phyloP scores from a whole-genome alignment of 805 yeast genomes.

The Yamadazyma phyllophila region DNA sequence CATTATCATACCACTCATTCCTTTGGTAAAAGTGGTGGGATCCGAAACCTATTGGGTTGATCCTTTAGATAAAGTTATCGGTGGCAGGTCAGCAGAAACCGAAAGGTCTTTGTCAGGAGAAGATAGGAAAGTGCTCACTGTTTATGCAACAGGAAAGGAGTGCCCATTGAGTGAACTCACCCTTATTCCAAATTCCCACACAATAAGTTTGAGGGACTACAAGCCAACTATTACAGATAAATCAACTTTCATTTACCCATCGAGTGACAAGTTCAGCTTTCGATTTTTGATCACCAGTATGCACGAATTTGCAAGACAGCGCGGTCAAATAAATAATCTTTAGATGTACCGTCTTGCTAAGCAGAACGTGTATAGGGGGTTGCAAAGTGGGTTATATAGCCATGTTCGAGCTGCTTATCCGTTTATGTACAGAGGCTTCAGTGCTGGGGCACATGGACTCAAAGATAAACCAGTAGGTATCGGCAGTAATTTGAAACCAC shows the following conservation, averaged over 20 bases:
- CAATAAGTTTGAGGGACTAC: neutral
- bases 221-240: neutral
- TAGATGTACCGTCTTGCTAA: neutral
- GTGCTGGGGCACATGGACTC: neutral
- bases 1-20: slow-evolving; percentile 1
- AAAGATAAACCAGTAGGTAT: neutral
- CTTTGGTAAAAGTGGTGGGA: slow-evolving; percentile 1
- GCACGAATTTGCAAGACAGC: slow-evolving; percentile 5
- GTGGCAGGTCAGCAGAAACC: neutral
- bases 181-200: neutral
- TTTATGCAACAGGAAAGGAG: neutral
- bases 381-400: neutral
- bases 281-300: slow-evolving; percentile 9
- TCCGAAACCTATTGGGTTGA: neutral
- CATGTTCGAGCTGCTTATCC: neutral
- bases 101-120: neutral
- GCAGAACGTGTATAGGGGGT: neutral
- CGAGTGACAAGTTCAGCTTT: slow-evolving; percentile 4
- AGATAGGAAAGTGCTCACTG: slow-evolving; percentile 4
- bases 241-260: slow-evolving; percentile 1
- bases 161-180: neutral
- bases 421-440: neutral
- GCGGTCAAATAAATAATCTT: slow-evolving; percentile 1
- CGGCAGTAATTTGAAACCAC: neutral
- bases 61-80: slow-evolving; percentile 5